Conservation (phyloP, 2,329 filamentous ascomycete genomes). For the Botrytis elliptica region DNA sequence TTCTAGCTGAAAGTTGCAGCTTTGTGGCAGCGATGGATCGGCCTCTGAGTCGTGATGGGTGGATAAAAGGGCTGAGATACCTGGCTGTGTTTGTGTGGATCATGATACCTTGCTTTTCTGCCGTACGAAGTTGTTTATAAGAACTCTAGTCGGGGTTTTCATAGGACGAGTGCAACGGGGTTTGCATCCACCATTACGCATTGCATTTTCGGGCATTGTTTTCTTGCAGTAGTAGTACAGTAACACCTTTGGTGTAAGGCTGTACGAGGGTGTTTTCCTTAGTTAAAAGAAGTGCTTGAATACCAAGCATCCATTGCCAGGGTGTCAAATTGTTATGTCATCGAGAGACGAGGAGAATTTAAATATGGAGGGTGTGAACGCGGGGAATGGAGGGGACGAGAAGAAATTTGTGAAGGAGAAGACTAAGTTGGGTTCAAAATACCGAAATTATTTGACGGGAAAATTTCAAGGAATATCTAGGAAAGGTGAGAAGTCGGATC, state of each 20-base stretch:
- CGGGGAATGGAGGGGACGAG: background rate
- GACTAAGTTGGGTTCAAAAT: background rate
- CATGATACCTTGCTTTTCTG: background rate
- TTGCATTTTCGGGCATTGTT: constrained; percentile 1
- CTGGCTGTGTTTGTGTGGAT: background rate
- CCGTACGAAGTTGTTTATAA: background rate
- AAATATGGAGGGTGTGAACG: background rate
- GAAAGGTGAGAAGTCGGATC: background rate
- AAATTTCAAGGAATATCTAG: background rate
- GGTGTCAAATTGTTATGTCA: background rate
- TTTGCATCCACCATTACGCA: background rate
- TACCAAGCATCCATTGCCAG: background rate
- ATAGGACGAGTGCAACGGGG: background rate
- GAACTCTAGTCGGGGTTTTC: background rate
- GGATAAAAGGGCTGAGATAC: constrained; percentile 2
- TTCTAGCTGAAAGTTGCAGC: background rate
- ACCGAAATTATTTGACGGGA: background rate
- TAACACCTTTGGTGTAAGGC: background rate
- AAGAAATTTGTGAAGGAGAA: background rate
- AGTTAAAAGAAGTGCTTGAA: background rate
- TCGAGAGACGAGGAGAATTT: background rate
- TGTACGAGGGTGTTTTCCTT: background rate
- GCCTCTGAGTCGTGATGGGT: background rate
- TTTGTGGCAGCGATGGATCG: background rate
- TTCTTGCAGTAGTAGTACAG: background rate